Conservation (phyloP, 257 asterid genomes). For the Fraxinus anomala region DNA sequence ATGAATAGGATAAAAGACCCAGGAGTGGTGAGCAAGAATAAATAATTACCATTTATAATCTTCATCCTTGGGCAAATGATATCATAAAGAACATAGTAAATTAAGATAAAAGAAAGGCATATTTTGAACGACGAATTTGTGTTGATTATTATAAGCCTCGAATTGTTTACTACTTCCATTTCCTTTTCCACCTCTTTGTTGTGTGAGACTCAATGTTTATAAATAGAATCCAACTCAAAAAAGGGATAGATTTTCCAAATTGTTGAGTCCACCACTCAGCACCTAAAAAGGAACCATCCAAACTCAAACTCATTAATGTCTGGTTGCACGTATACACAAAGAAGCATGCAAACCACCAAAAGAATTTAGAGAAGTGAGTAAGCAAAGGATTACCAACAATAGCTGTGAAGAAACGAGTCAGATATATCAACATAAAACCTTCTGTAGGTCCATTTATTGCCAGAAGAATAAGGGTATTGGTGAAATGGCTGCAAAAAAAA, state of each 20-base stretch:
- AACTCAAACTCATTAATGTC: slow-evolving; percentile 14
- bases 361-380: slow-evolving; percentile 21
- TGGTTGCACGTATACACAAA: slow-evolving; percentile 8
- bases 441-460: slow-evolving; percentile 95
- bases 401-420: slow-evolving; percentile 69
- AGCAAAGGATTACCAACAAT: slow-evolving; percentile 54
- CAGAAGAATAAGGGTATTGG: slow-evolving; percentile 89
- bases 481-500: slow-evolving; percentile 68
- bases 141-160: slow-evolving; percentile 7
- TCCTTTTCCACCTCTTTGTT: neutral
- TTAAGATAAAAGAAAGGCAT: slow-evolving; percentile 10
- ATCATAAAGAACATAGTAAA: slow-evolving; percentile 5
- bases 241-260: slow-evolving; percentile 71
- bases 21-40: neutral
- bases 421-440: slow-evolving; percentile 80
- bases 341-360: neutral
- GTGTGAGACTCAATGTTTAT: slow-evolving; percentile 55
- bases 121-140: slow-evolving; percentile 7
- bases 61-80: slow-evolving; percentile 1
- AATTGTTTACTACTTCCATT: neutral
- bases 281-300: slow-evolving; percentile 52
- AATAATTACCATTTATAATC: neutral
- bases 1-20: slow-evolving; percentile 11
- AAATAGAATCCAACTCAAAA: slow-evolving; percentile 78
- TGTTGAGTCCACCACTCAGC: slow-evolving; percentile 92